Percentiles rank a stretch among this genome's conserved stretches.
Evolutionary conservation across 495 filamentous ascomycete genomes (phyloP).

Genomic region (Neurospora sp.): DNA sequence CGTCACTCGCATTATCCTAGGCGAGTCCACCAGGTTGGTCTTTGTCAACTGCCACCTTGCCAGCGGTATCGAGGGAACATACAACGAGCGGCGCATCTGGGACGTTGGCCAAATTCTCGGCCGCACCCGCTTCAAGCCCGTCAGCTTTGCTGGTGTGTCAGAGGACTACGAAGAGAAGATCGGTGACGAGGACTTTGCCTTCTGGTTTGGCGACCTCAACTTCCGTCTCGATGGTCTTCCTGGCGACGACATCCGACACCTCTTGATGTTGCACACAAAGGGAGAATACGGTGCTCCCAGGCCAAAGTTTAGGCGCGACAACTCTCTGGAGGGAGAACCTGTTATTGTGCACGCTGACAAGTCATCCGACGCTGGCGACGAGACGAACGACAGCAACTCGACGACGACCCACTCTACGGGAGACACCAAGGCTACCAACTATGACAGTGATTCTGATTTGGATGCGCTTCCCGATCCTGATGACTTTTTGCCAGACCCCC

Average conservation of each 20-base stretch:
- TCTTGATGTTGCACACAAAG: slow-evolving; percentile 71
- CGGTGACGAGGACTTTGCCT: slow-evolving; percentile 82
- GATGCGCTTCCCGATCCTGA: slow-evolving; percentile 41
- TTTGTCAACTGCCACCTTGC: slow-evolving; percentile 89
- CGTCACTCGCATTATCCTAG: slow-evolving; percentile 69
- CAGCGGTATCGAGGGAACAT: slow-evolving; percentile 67
- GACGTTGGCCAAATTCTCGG: slow-evolving; percentile 69
- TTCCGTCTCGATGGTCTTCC: slow-evolving; percentile 84
- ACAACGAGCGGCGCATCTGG: slow-evolving; percentile 80
- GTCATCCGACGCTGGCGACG: slow-evolving; percentile 22
- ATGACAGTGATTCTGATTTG: slow-evolving; percentile 25
- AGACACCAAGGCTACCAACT: slow-evolving; percentile 6
- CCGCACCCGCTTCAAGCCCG: slow-evolving; percentile 64
- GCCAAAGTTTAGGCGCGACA: slow-evolving; percentile 19
- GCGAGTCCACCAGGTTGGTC: slow-evolving; percentile 78
- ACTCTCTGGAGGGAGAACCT: slow-evolving; percentile 31
- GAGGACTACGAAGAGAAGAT: slow-evolving; percentile 55
- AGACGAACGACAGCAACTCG: slow-evolving; percentile 15
- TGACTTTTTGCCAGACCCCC: slow-evolving; percentile 42
- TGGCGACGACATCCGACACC: slow-evolving; percentile 77
- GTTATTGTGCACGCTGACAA: slow-evolving; percentile 25
- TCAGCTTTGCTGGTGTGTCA: slow-evolving; percentile 47
- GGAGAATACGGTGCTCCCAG: slow-evolving; percentile 59
- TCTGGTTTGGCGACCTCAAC: slow-evolving; percentile 97
- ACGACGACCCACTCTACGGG: neutral